These are phyloP conservation scores for Rhododendron henanense DNA, from an alignment of 148 eudicot genomes.

Conservation along the genomic window DNA sequence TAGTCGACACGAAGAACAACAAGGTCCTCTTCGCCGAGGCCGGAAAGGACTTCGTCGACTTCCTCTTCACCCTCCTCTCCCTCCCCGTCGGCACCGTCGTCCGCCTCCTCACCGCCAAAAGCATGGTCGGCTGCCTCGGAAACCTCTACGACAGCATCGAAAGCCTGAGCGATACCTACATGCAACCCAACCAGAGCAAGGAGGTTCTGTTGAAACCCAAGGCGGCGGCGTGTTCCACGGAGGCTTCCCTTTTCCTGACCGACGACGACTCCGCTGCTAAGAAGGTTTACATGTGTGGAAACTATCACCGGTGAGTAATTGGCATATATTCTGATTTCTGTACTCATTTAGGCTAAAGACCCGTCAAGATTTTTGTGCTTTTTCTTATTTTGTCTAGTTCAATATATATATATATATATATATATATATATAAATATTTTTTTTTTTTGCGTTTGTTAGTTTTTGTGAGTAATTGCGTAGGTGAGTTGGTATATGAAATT, in stretches of 20 bases:
- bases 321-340: not conserved
- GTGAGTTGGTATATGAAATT: too few relatives aligned
- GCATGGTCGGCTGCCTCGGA: not conserved
- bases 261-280: not conserved
- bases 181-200: not conserved
- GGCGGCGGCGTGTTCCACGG: not conserved
- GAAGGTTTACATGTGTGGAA: not conserved
- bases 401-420: too few relatives aligned
- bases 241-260: not conserved
- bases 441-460: too few relatives aligned
- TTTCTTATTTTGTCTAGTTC: too few relatives aligned
- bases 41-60: not conserved
- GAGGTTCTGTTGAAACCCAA: not conserved
- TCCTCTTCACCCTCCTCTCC: not conserved
- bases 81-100: conserved; percentile 2
- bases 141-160: not conserved
- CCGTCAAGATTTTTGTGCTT: too few relatives aligned
- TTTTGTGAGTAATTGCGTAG: too few relatives aligned
- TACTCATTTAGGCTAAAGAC: too few relatives aligned
- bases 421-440: too few relatives aligned
- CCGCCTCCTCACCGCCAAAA: not conserved
- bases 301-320: not conserved
- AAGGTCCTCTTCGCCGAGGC: conserved; percentile 9
- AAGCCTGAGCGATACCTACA: not conserved
- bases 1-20: not conserved